Percentiles rank a stretch among this genome's conserved stretches.
Evolutionary conservation across 768 basidiomycete species (phyloP).

Genomic region (Cyclocybe aegerita): DNA sequence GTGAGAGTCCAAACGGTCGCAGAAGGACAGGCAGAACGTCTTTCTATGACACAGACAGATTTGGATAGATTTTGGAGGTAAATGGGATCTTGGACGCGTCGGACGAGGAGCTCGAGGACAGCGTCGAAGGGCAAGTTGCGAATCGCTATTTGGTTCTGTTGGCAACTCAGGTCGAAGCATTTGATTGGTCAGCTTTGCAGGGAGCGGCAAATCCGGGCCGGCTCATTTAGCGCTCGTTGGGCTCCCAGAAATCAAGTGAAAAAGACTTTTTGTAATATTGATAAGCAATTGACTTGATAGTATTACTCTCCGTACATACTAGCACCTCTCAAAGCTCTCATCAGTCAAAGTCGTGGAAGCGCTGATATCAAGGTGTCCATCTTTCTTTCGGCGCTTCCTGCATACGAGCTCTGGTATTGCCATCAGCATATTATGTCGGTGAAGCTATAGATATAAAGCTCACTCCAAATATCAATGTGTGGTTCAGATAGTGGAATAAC

Average conservation of each 20-base stretch:
- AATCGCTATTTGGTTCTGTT: slow-evolving; percentile 33
- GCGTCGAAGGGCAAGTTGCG: slow-evolving; percentile 18
- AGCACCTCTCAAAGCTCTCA: background rate
- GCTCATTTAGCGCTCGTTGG: too few relatives aligned
- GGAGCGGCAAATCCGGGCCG: too few relatives aligned
- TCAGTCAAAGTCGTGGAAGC: slow-evolving; percentile 3
- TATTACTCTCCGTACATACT: background rate
- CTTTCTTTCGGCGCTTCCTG: slow-evolving; percentile 50
- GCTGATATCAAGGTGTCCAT: slow-evolving; percentile 24
- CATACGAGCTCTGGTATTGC: slow-evolving; percentile 47
- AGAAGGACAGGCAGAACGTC: too few relatives aligned
- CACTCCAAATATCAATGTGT: slow-evolving; percentile 78
- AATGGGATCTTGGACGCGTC: background rate
- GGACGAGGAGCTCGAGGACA: background rate
- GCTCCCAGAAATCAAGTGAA: too few relatives aligned
- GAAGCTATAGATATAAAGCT: slow-evolving; percentile 23
- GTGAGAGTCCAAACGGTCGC: background rate
- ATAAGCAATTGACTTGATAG: too few relatives aligned
- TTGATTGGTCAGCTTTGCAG: too few relatives aligned
- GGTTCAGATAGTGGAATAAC: slow-evolving; percentile 81
- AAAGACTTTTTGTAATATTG: too few relatives aligned
- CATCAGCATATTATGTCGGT: background rate
- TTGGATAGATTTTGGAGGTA: background rate
- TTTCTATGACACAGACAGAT: too few relatives aligned
- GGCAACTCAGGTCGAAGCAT: background rate